A percentile compares a stretch with the other conserved stretches of the same genome.
These are phyloP conservation scores for Kazachstania taianensis DNA, from an alignment of 805 yeast species.

Conservation along the genomic window DNA sequence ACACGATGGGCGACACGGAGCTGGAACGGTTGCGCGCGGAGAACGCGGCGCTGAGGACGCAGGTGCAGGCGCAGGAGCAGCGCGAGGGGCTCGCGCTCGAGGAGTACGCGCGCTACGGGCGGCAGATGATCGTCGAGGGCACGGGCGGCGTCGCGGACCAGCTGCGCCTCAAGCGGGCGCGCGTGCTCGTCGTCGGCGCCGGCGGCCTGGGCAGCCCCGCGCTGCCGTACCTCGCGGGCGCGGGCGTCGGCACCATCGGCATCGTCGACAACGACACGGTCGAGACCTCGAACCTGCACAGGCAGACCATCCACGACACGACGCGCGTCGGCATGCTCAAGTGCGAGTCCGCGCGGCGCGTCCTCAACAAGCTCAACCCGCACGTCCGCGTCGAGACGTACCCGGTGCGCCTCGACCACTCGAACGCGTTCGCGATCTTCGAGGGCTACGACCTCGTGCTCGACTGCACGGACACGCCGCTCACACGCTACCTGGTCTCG, in stretches of 20 bases:
- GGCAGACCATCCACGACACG: constrained; percentile 76
- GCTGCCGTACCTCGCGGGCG: constrained; percentile 68
- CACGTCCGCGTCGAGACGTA: constrained; percentile 45
- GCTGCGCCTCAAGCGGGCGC: constrained; percentile 42
- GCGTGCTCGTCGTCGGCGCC: constrained; percentile 78
- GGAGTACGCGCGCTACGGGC: constrained; percentile 78
- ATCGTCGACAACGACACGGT: constrained; percentile 82
- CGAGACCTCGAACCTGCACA: constrained; percentile 74
- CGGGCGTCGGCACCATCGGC: constrained; percentile 80
- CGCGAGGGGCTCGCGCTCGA: constrained; percentile 33
- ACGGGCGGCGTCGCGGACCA: constrained; percentile 52
- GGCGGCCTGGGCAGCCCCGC: constrained; percentile 97
- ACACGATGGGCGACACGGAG: too few species aligned
- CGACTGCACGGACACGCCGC: constrained; percentile 94
- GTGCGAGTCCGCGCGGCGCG: constrained; percentile 64
- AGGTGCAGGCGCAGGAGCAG: constrained; percentile 5
- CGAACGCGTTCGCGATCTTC: constrained; percentile 56
- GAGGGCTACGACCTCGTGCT: constrained; percentile 61
- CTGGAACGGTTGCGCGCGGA: constrained; percentile 20
- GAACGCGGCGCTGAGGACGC: constrained; percentile 17
- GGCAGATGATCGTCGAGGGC: constrained; percentile 90
- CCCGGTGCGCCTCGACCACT: constrained; percentile 39
- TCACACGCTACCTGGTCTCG: constrained; percentile 73
- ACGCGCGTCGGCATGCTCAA: constrained; percentile 58
- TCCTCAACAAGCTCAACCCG: constrained; percentile 54